Evolutionary conservation across 2,329 filamentous ascomycete species (phyloP), one percentile per base, ranked within the genome.

Genomic region (Fusarium metavorans): DNA sequence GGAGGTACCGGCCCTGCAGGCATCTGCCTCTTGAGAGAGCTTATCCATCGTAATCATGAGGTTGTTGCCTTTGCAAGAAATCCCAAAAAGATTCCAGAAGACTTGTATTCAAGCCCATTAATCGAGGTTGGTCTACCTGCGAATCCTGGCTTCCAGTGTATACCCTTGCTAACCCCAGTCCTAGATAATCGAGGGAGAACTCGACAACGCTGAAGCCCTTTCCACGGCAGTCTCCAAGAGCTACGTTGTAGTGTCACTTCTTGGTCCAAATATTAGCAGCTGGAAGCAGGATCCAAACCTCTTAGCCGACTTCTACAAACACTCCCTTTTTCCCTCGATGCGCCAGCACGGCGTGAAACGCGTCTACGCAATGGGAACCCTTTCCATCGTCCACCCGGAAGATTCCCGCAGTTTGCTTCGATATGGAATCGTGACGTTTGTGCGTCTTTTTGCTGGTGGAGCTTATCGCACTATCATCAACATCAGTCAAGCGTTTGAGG

Each of bases 351-450:
- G 68, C 1, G 64, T 76, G 4, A 59, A 71, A 5, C 79, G 83
- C 11, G 81, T 84, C 41, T 71, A 82, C 18, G 81, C 78, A 6
- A 82, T 83, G 80, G 72, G 78, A 10, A 84, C 82, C 5, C 48
- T 81, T 10, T 81, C 82, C 9, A 70, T 78, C 30, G 65, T 74
- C n/a, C 65, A 68, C 1, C 64, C 72, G 0, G 70, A 79, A n/a
- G 82, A 83, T 50, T 20, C 58, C 1, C 78, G 73, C 45, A 71
- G 62, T 8, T 1, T 72, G 2, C 41, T 77, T 54, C 45, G 45
- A 75, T n/a, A 60, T 68, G 2, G 71, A 32, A 14, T 71, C 8
- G 56, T 68, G 0, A 8, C 62, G 0, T 13, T 79, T 2, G 66
- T 81, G 16, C 52, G 71, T 1, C 14, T 76, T 6, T 9, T 72